A percentile compares a stretch with the other conserved stretches of the same genome.
Conservation (phyloP, 768 basidiomycete species). For the Leccinum obscurum region DNA sequence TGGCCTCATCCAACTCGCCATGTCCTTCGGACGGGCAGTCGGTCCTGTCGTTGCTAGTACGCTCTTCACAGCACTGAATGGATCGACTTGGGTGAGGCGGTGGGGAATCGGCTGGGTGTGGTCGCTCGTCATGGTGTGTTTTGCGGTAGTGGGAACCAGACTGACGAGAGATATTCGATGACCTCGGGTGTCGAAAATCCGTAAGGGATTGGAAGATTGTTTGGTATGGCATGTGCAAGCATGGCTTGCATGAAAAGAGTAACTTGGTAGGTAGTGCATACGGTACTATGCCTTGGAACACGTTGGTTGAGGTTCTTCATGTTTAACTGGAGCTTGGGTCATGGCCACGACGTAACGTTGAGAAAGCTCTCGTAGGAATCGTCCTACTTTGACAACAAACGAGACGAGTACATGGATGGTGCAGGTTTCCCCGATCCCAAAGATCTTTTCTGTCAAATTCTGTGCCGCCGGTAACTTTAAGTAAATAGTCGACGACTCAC, state of each 20-base stretch:
- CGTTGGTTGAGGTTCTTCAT: too few species aligned
- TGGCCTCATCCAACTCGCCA: conserved; percentile 56
- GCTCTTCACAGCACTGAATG: conserved; percentile 20
- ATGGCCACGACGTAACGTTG: too few species aligned
- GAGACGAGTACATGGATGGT: neutral
- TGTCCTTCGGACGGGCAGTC: conserved; percentile 54
- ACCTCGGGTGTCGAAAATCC: neutral
- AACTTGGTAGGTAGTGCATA: neutral
- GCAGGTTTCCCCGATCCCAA: too few species aligned
- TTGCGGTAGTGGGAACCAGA: conserved; percentile 13
- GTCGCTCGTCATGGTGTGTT: conserved; percentile 16
- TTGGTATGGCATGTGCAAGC: neutral
- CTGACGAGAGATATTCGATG: conserved; percentile 4
- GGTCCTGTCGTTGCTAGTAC: conserved; percentile 53
- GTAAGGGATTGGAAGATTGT: neutral
- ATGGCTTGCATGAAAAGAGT: neutral
- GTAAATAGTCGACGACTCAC: neutral
- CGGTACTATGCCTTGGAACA: neutral
- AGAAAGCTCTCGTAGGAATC: neutral
- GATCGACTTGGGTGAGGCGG: conserved; percentile 8
- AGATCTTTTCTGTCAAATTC: too few species aligned
- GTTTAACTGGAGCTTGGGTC: too few species aligned
- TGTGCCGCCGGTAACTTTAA: too few species aligned
- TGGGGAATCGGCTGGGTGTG: conserved; percentile 15
- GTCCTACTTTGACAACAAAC: neutral